These are phyloP conservation scores for Daedaleopsis nitida DNA, from an alignment of 768 basidiomycete species.

Conservation along the genomic window DNA sequence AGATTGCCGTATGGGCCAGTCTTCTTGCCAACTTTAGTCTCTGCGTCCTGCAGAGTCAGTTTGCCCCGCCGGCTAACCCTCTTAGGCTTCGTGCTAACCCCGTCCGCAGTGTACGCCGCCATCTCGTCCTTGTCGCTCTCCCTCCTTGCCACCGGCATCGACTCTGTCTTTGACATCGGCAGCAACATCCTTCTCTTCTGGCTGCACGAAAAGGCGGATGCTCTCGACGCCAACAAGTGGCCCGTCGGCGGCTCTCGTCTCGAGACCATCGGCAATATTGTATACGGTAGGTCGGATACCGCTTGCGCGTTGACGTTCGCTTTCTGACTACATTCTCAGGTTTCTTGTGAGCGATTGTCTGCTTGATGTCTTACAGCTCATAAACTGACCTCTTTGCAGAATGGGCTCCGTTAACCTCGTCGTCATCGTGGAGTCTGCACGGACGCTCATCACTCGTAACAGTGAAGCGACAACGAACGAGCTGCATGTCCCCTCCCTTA, in stretches of 20 bases:
- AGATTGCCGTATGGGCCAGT: conserved; percentile 85
- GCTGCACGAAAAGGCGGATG: conserved; percentile 72
- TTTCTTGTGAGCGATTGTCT: conserved; percentile 40
- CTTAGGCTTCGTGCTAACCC: not conserved
- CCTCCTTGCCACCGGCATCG: conserved; percentile 86
- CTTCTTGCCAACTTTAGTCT: conserved; percentile 76
- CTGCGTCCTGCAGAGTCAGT: conserved; percentile 69
- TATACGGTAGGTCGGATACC: conserved; percentile 59
- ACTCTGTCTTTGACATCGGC: conserved; percentile 83
- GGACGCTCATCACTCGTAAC: conserved; percentile 62
- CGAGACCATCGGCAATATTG: conserved; percentile 86
- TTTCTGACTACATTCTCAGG: conserved; percentile 38
- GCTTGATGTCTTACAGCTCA: not conserved
- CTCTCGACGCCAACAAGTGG: conserved; percentile 84
- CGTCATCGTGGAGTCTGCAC: conserved; percentile 84
- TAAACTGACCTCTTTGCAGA: conserved; percentile 37
- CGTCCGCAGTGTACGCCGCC: conserved; percentile 81
- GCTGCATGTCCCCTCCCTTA: conserved; percentile 81
- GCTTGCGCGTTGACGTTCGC: too few species aligned
- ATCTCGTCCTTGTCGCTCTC: conserved; percentile 82
- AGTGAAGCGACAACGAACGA: conserved; percentile 52
- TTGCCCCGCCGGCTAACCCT: conserved; percentile 5
- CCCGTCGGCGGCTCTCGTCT: conserved; percentile 89
- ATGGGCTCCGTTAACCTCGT: conserved; percentile 94
- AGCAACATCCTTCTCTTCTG: conserved; percentile 82